Evolutionary conservation across 768 basidiomycete genomes (phyloP).

Genomic region (Basidioascus undulatus): DNA sequence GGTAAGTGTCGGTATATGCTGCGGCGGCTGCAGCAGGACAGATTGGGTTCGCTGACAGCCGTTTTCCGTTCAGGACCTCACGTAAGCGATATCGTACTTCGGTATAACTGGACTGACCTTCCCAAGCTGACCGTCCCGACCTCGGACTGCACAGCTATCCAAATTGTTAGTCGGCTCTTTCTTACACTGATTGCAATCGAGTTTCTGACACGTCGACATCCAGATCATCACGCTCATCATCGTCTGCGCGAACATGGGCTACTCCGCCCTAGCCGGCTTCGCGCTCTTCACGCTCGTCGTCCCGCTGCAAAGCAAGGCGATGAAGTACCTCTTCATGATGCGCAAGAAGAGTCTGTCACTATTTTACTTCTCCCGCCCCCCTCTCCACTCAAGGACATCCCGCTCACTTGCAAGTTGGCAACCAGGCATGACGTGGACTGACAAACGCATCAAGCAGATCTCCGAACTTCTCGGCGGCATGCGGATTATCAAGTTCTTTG

Average conservation of each 20-base stretch:
- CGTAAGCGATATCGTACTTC: no score
- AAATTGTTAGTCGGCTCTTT: no score
- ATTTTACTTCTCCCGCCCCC: no score
- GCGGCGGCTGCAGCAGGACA: no score
- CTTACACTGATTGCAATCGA: neutral
- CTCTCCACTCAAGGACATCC: neutral
- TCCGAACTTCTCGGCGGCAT: constrained; percentile 77
- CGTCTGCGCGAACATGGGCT: constrained; percentile 46
- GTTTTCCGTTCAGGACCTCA: no score
- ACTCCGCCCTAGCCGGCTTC: constrained; percentile 31
- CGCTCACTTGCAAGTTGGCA: neutral
- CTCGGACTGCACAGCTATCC: no score
- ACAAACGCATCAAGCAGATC: constrained; percentile 65
- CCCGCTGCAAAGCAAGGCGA: constrained; percentile 44
- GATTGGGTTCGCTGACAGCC: no score
- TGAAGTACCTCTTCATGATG: constrained; percentile 45
- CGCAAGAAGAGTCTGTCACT: no score
- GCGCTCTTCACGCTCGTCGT: constrained; percentile 38
- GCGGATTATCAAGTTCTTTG: constrained; percentile 79
- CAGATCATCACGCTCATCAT: constrained; percentile 49
- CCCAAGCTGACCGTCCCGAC: no score
- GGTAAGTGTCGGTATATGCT: no score
- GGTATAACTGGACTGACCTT: no score
- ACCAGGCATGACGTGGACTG: constrained; percentile 71
- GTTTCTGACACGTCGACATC: constrained; percentile 24